Base-by-base conservation (phyloP, 768 basidiomycete genomes). In the Trametes cubensis region DNA sequence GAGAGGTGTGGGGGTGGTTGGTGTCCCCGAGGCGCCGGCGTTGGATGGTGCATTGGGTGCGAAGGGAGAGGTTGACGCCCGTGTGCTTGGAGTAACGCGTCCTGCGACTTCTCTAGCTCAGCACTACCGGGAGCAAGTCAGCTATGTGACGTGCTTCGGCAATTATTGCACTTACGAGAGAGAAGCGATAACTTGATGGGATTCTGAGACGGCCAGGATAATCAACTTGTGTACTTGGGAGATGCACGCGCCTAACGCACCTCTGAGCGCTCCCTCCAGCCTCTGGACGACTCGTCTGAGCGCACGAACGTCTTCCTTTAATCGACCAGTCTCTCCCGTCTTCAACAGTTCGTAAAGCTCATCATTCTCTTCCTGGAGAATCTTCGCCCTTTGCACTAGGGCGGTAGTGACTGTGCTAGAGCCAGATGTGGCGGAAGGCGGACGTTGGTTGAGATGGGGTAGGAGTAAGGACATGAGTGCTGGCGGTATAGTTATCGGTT, bases 351-450 rank as follows among this genome's bases (percentile, higher is more conserved):
- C 83, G 71, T 94, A 94, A 18, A 94, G 73, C 65, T 94, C 92
- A 66, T 94, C 91, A 62, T 94, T 94, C 73, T 94, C 92, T 58
- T 92, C 88, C 71, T 94, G 92, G 11, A 94, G 77, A 18, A 87
- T 73, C 50, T 84, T 84, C 26, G 84, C 82, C 49, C 90, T 81
- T 69, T 93, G 91, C 0, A 84, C 88, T 60, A 94, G 80, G 0
- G 92, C 92, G n/a, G 85, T 79, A 41, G 83, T 76, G 34, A 90
- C 87, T 1, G 88, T 88, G 64, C 79, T 83, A 13, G 69, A 66
- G 21, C 67, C 65, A 34, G 65, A 57, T 48, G 66, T 65, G 54
- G 70, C 63, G 67, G 72, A 66, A 26, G 64, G 66, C 15, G 78
- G 67, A n/a, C 75, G 71, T 55, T 77, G 76, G 66, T 80, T 79